A percentile compares a stretch with the other conserved stretches of the same genome.
Evolutionary conservation across 2,329 filamentous ascomycete genomes (phyloP).

Genomic region (Apiospora pterosperma): DNA sequence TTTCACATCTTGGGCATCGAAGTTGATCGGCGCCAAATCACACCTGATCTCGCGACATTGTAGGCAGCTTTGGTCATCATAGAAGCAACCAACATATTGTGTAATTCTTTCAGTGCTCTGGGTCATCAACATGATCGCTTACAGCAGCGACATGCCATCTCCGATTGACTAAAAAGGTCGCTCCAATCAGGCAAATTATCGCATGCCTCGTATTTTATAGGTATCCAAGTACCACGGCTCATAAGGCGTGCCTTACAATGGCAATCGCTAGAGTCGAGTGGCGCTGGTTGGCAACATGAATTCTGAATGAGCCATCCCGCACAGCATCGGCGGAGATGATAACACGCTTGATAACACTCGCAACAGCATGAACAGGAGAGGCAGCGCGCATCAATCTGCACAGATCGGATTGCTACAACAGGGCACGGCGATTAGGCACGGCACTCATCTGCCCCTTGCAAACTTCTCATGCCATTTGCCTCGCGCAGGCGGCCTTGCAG

Average conservation of each 20-base stretch:
- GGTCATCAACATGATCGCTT: neutral
- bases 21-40: neutral
- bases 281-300: neutral
- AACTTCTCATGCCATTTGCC: constrained; percentile 62
- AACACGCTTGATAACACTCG: neutral
- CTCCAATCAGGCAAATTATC: neutral
- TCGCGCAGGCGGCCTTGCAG: constrained; percentile 27
- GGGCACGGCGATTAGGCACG: neutral
- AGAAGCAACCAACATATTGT: neutral
- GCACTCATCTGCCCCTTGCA: constrained; percentile 39
- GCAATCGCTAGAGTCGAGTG: neutral
- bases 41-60: neutral
- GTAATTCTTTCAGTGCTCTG: neutral
- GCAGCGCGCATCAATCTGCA: too few relatives aligned
- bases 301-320: neutral
- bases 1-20: neutral
- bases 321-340: neutral
- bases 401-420: too few relatives aligned
- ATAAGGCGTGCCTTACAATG: neutral
- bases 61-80: neutral
- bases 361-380: neutral
- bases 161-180: neutral
- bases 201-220: neutral
- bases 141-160: neutral
- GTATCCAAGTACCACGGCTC: neutral